Evolutionary conservation across 306 rosid species (phyloP).

Genomic region (Cicer judaicum): DNA sequence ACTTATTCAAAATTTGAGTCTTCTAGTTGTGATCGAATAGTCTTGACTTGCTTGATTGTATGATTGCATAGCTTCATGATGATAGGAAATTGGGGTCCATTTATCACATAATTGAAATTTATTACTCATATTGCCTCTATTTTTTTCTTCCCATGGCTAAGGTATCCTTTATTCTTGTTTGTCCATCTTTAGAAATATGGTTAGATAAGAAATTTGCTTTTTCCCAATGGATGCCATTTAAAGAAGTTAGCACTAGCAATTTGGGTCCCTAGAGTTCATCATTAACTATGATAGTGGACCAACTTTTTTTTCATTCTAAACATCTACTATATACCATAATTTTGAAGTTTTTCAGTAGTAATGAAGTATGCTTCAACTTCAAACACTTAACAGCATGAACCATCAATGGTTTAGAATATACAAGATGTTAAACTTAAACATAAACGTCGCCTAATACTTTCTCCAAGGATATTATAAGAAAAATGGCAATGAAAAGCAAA

Average conservation of each 20-base stretch:
- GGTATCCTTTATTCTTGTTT: constrained; percentile 25
- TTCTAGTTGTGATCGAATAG: not conserved
- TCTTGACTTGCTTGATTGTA: not conserved
- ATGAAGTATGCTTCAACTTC: constrained; percentile 21
- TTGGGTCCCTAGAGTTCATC: constrained; percentile 43
- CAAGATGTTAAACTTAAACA: not conserved
- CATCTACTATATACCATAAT: constrained; percentile 6
- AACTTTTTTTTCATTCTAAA: constrained; percentile 12
- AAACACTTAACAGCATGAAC: not conserved
- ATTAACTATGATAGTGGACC: constrained; percentile 39
- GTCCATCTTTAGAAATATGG: constrained; percentile 18
- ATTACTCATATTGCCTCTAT: constrained; percentile 21
- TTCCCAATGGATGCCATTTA: constrained; percentile 45
- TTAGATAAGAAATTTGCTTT: constrained; percentile 51
- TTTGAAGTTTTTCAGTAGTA: constrained; percentile 21
- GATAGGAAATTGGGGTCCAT: constrained; percentile 10
- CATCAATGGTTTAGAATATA: constrained; percentile 5
- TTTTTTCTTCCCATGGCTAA: constrained; percentile 15
- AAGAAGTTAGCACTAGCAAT: constrained; percentile 38
- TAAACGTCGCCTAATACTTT: constrained; percentile 22
- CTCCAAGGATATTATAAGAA: constrained; percentile 28
- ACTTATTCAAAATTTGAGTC: not conserved
- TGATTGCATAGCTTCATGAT: constrained; percentile 7
- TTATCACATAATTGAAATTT: constrained; percentile 1
- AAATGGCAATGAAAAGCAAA: constrained; percentile 22